These are phyloP conservation scores for Cucurbita pepo DNA, from an alignment of 306 rosid genomes.

Conservation along the genomic window DNA sequence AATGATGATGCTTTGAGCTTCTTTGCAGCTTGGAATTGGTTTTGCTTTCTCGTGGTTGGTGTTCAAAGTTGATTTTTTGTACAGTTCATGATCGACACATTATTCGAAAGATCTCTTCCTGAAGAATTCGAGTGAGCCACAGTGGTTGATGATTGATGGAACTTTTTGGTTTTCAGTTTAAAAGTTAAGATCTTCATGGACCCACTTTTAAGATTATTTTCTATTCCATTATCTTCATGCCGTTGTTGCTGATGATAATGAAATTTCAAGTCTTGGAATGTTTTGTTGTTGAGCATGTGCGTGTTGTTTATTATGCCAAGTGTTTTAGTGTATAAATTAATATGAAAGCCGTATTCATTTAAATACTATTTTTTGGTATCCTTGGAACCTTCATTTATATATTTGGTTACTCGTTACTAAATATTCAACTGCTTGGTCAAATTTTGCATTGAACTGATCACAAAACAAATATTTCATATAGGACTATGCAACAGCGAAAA, in stretches of 20 bases:
- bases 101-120: background rate
- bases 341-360: background rate
- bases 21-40: conserved; percentile 4
- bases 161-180: background rate
- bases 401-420: too few relatives aligned
- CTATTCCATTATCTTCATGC: background rate
- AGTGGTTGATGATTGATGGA: background rate
- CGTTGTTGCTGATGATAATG: background rate
- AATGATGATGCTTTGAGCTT: conserved; percentile 3
- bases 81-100: background rate
- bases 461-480: background rate
- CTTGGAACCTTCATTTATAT: too few relatives aligned
- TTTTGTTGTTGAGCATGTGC: background rate
- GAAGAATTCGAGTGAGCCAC: background rate
- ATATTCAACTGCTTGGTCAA: too few relatives aligned
- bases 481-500: background rate
- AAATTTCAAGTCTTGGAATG: background rate
- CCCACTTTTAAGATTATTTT: background rate
- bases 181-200: background rate
- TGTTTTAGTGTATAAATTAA: background rate
- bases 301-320: background rate
- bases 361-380: too few relatives aligned
- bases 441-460: background rate
- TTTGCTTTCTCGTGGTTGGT: background rate
- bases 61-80: conserved; percentile 4